Evolutionary conservation across 306 rosid species (phyloP), one percentile per base, ranked within the genome.

Genomic region (Dalbergia cultrata): DNA sequence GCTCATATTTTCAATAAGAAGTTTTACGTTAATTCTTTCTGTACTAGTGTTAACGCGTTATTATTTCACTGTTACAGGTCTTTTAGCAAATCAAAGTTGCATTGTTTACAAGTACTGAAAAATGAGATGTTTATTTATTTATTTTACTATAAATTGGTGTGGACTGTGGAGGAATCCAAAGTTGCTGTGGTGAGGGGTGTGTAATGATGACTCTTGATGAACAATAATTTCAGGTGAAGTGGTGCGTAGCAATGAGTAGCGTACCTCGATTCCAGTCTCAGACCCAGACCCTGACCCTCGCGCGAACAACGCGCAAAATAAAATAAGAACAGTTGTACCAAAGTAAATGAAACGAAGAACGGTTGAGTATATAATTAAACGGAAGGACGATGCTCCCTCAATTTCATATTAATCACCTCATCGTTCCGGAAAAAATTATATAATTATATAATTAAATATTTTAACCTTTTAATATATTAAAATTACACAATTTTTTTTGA

Each of bases 161-260:
- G 64, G 52, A 76, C 72, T 37, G 41, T 37, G 7, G 5, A 37
- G 62, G 50, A 53, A 22, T 21, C 39, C 22, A 56, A 31, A 69
- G 82, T 57, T 69, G 0, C 34, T 78, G 18, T 45, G 37, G 61
- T 6, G 53, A 44, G 77, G 62, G 58, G 26, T 9, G 50, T 34
- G 22, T 34, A 60, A 79, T 79, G 82, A 78, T 47, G 22, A 6
- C 1, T 7, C 11, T 1, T 11, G 22, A 61, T 33, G 43, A 19
- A 18, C 17, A 63, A 76, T 76, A 35, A 65, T 31, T 26, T 78
- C 64, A 70, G 77, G 71, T 18, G 71, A 47, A 45, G 39, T 69
- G 76, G 62, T 49, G 53, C 59, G 67, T 77, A 56, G 67, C 21
- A 69, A 33, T 59, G 70, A 50, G 64, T 8, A 47, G 3, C 0